Evolutionary conservation across 2,329 filamentous ascomycete species (phyloP).

Genomic region (Colletotrichum sp.): DNA sequence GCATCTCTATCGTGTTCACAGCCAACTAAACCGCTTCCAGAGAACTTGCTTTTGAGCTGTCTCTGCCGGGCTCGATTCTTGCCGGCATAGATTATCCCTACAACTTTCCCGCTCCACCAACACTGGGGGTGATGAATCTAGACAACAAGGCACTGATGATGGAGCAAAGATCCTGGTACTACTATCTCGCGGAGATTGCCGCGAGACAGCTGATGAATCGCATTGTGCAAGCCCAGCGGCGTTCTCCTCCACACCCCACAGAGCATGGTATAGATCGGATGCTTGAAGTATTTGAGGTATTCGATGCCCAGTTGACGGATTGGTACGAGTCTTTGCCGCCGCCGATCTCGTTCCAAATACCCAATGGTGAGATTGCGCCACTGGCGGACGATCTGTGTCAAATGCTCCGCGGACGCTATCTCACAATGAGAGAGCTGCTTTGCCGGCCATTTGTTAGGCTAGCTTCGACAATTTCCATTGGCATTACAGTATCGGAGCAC

Average conservation of each 20-base stretch:
- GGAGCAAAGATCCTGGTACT: conserved; percentile 21
- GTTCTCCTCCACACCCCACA: neutral
- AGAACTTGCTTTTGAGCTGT: conserved; percentile 12
- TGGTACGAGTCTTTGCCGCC: conserved; percentile 15
- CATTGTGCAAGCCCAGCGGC: neutral
- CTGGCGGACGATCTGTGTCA: conserved; percentile 16
- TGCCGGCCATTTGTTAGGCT: conserved; percentile 16
- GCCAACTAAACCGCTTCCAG: neutral
- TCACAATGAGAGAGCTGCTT: conserved; percentile 2
- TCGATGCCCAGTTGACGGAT: conserved; percentile 16
- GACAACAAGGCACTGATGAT: conserved; percentile 8
- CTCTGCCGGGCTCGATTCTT: conserved; percentile 11
- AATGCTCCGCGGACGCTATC: conserved; percentile 7
- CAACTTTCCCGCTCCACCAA: conserved; percentile 6
- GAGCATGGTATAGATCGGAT: conserved; percentile 17
- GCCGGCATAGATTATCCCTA: conserved; percentile 13
- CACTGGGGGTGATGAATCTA: neutral
- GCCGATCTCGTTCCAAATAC: conserved; percentile 11
- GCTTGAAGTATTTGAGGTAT: conserved; percentile 15
- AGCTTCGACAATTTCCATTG: conserved; percentile 11
- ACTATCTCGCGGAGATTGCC: conserved; percentile 19
- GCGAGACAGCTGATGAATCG: conserved; percentile 12
- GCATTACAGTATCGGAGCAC: neutral
- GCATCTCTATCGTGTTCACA: neutral
- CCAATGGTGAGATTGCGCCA: neutral